Evolutionary conservation across 2,329 filamentous ascomycete genomes (phyloP).

Genomic region (Orbilia brochopaga): DNA sequence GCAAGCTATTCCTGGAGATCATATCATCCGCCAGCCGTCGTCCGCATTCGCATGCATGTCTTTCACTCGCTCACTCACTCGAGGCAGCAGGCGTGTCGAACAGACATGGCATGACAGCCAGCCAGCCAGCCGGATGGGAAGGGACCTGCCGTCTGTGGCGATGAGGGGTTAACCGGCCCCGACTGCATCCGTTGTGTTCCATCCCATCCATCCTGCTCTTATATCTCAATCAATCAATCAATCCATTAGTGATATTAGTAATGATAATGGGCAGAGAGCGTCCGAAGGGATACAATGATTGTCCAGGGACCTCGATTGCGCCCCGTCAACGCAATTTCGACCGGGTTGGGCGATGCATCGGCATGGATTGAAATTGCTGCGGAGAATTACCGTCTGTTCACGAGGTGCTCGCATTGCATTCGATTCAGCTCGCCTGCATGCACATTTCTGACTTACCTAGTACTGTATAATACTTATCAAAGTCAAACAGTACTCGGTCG

Average conservation of each 20-base stretch:
- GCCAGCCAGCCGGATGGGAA: background rate
- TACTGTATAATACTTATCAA: too few species aligned
- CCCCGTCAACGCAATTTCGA: background rate
- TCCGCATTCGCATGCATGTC: background rate
- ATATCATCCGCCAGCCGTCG: slow-evolving; percentile 7
- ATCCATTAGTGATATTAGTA: background rate
- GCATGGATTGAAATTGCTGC: slow-evolving; percentile 6
- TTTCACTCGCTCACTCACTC: too few species aligned
- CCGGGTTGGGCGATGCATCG: background rate
- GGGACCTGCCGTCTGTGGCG: slow-evolving; percentile 9
- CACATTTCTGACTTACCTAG: too few species aligned
- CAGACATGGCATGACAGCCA: background rate
- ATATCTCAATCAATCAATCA: background rate
- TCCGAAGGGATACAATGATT: background rate
- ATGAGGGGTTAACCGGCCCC: background rate
- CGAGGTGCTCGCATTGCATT: too few species aligned
- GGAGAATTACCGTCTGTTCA: slow-evolving; percentile 5
- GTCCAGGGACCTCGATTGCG: background rate
- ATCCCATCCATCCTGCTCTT: too few species aligned
- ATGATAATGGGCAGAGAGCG: background rate
- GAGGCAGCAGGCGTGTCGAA: slow-evolving; percentile 2
- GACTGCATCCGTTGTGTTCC: background rate
- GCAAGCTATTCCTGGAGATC: slow-evolving; percentile 5
- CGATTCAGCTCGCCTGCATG: too few species aligned
- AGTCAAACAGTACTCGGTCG: too few species aligned